phyloP scores from a whole-genome alignment of 495 filamentous ascomycete genomes.

The Platismatia glauca region DNA sequence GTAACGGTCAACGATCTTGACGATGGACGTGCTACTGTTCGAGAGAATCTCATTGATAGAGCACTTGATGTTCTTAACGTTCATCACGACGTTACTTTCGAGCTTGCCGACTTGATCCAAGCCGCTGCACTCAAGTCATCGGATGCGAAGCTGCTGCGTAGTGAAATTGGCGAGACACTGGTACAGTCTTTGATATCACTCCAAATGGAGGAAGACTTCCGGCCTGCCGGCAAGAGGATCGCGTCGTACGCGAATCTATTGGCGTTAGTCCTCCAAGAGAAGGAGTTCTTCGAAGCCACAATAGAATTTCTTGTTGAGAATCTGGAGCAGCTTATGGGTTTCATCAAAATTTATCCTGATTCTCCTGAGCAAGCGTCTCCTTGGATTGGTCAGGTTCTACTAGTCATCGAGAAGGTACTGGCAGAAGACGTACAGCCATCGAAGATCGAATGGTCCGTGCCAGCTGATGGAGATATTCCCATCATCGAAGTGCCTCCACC shows the following conservation, averaged over 20 bases:
- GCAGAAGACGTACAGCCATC: slow-evolving; percentile 75
- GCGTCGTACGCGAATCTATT: slow-evolving; percentile 90
- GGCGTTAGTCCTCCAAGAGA: slow-evolving; percentile 76
- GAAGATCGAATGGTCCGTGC: slow-evolving; percentile 62
- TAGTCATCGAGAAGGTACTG: slow-evolving; percentile 83
- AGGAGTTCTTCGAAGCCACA: slow-evolving; percentile 68
- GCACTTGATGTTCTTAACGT: slow-evolving; percentile 82
- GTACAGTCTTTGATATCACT: slow-evolving; percentile 84
- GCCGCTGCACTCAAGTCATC: slow-evolving; percentile 62
- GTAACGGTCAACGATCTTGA: slow-evolving; percentile 78
- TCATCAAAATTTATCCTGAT: slow-evolving; percentile 65
- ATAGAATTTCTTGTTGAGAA: slow-evolving; percentile 69
- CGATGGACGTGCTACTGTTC: slow-evolving; percentile 59
- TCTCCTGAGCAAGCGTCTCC: slow-evolving; percentile 67
- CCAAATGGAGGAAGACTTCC: slow-evolving; percentile 61
- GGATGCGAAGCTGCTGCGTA: slow-evolving; percentile 54
- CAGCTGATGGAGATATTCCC: slow-evolving; percentile 35
- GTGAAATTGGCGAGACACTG: slow-evolving; percentile 73
- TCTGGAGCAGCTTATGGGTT: slow-evolving; percentile 63
- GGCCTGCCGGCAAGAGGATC: slow-evolving; percentile 67
- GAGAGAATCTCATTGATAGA: slow-evolving; percentile 74
- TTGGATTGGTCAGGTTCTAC: slow-evolving; percentile 85
- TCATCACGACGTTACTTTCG: slow-evolving; percentile 83
- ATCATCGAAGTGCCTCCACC: slow-evolving; percentile 48
- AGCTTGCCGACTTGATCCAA: slow-evolving; percentile 77